Evolutionary conservation across 805 yeast species (phyloP).

Genomic region (Pichia rugopelliculosa): DNA sequence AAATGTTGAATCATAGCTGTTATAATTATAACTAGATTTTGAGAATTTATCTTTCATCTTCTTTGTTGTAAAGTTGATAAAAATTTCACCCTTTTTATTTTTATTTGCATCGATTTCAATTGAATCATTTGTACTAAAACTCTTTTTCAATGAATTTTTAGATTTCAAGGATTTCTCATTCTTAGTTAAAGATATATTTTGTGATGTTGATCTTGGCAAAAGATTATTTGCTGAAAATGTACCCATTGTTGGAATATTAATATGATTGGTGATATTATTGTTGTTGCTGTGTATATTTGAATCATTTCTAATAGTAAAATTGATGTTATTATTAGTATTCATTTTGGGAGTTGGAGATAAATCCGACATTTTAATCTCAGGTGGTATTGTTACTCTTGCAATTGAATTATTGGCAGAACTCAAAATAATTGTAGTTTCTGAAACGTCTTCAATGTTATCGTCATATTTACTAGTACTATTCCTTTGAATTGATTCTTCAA

Average conservation of each 20-base stretch:
- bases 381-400: slow-evolving; percentile 2
- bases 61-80: not conserved
- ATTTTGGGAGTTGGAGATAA: slow-evolving; percentile 26
- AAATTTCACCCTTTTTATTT: not conserved
- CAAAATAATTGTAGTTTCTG: slow-evolving; percentile 24
- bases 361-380: slow-evolving; percentile 11
- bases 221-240: not conserved
- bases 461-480: not conserved
- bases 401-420: slow-evolving; percentile 21
- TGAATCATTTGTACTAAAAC: not conserved
- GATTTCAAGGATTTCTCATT: not conserved
- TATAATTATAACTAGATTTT: not conserved
- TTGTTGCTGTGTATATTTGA: not conserved
- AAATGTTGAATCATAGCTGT: not conserved
- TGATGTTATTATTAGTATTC: not conserved
- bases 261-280: not conserved
- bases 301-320: not conserved
- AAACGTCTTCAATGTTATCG: not conserved
- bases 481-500: not conserved
- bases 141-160: not conserved
- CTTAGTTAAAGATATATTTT: not conserved
- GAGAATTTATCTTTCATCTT: not conserved
- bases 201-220: not conserved
- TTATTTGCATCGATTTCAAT: not conserved
- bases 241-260: not conserved